Percentiles rank a stretch among this genome's conserved stretches.
These are phyloP conservation scores for Arthroderma sp. DNA, from an alignment of 2,329 filamentous ascomycete genomes.

Conservation along the genomic window DNA sequence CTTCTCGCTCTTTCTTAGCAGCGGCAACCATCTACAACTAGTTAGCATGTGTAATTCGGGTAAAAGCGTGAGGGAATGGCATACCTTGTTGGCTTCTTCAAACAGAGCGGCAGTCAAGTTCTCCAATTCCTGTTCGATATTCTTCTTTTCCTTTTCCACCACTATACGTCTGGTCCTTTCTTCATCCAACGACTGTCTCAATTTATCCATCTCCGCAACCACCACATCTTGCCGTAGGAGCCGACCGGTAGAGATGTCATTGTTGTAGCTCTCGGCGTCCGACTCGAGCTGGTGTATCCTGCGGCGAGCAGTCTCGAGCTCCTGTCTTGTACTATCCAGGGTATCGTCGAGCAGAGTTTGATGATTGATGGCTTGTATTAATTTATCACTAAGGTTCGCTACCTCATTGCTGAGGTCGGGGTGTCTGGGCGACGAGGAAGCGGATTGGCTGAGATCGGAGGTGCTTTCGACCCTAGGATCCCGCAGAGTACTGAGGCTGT, in stretches of 20 bases:
- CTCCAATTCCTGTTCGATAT: conserved; percentile 85
- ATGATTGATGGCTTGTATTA: conserved; percentile 95
- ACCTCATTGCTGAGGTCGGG: conserved; percentile 62
- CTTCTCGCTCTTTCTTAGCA: conserved; percentile 73
- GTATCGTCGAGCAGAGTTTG: conserved; percentile 86
- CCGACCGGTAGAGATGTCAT: conserved; percentile 56
- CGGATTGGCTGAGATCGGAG: conserved; percentile 24
- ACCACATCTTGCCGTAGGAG: conserved; percentile 61
- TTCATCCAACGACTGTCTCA: conserved; percentile 47
- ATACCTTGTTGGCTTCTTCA: conserved; percentile 81
- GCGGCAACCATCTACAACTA: conserved; percentile 65
- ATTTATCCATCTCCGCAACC: conserved; percentile 55
- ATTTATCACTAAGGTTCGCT: conserved; percentile 79
- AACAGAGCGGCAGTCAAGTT: conserved; percentile 85
- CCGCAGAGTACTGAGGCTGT: conserved; percentile 34
- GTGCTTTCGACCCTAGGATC: conserved; percentile 28
- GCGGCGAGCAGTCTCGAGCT: conserved; percentile 60
- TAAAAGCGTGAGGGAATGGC: conserved; percentile 6
- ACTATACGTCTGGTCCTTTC: conserved; percentile 53
- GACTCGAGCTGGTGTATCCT: conserved; percentile 56
- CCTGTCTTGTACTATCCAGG: conserved; percentile 66
- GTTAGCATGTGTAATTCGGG: conserved; percentile 10
- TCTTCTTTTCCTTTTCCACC: conserved; percentile 66
- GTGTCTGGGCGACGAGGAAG: conserved; percentile 31
- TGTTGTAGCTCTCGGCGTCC: conserved; percentile 55